Base-by-base conservation (phyloP, 108 stramenopile species). In the Phaeodactylum tricornutum region DNA sequence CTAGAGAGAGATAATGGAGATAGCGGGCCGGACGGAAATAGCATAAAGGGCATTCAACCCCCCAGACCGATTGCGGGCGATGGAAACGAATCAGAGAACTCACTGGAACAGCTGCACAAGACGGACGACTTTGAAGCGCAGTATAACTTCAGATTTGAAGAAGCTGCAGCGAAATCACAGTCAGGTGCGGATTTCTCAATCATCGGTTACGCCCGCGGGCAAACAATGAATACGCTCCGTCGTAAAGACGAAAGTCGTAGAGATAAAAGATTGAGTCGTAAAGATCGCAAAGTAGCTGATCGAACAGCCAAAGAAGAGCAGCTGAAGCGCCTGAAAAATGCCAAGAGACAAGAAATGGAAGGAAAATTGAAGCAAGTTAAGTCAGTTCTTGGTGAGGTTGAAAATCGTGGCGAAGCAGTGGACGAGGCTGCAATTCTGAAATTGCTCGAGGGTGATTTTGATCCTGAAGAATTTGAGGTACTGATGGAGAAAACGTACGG, bases 111-210 rank as follows among this genome's bases (percentile, higher is more conserved):
- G 37, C 47, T 96, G 27, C 96, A 98, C 21, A 57, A 61, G n/a
- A 82, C 78, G 38, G 99, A 99, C 53, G 91, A 74, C 16, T 99
- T 93, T 67, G 99, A 99, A 77, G 75, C 84, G 48, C 84, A 94
- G 56, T 98, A 96, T 81, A 99, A 99, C 56, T 98, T 99, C 58
- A 86, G 99, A 17, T 98, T 97, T 64, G 99, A 99, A 69, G 92
- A 99, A 72, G 89, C 84, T 16, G 64, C 77, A 9, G 59, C 72
- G 29, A 47, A 52, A 27, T 57, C 47, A 16, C 14, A 35, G 7
- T 79, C 78, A 29, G 84, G 84, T 16, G 82, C 81, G 11, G 46
- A 59, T 5, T 61, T 77, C 25, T 76, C 77, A 15, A 71, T 90
- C 14, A 63, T 83, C 17, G 75, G 72, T 32, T 95, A 92, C 57